Evolutionary conservation across 2,329 filamentous ascomycete species (phyloP).

Genomic region (Orbilia blumenaviensis): DNA sequence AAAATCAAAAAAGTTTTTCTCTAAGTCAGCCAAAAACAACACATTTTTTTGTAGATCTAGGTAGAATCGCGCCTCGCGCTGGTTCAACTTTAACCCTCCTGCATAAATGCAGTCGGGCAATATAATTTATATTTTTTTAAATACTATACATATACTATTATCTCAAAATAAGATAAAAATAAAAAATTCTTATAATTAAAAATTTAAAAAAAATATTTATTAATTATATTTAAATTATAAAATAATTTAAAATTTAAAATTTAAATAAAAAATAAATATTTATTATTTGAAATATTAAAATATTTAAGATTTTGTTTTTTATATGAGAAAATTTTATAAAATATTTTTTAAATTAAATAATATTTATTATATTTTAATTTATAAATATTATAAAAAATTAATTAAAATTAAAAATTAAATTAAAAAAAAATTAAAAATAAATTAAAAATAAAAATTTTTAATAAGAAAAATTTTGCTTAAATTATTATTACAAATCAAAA

Average conservation of each 20-base stretch:
- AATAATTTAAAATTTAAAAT: neutral
- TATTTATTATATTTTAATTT: neutral
- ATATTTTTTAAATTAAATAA: neutral
- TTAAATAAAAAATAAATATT: neutral
- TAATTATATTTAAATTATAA: neutral
- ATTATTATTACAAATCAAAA: too few relatives aligned
- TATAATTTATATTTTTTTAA: constrained; percentile 4
- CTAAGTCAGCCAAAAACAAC: too few relatives aligned
- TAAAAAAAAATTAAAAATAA: constrained; percentile 1
- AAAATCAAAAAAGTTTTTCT: too few relatives aligned
- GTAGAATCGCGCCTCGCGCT: too few relatives aligned
- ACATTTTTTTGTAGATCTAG: too few relatives aligned
- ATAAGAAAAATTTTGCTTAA: neutral
- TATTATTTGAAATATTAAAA: neutral
- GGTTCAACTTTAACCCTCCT: too few relatives aligned
- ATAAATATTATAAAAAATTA: constrained; percentile 3
- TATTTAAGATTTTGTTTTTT: neutral
- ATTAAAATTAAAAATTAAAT: neutral
- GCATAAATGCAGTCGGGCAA: too few relatives aligned
- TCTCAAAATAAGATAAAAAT: neutral
- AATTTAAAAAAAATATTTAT: neutral
- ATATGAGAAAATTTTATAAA: neutral
- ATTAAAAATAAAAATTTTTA: neutral
- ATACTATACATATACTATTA: neutral
- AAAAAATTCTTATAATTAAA: neutral